phyloP scores from a whole-genome alignment of 441 rosid genomes.

The Syzygium malaccense region DNA sequence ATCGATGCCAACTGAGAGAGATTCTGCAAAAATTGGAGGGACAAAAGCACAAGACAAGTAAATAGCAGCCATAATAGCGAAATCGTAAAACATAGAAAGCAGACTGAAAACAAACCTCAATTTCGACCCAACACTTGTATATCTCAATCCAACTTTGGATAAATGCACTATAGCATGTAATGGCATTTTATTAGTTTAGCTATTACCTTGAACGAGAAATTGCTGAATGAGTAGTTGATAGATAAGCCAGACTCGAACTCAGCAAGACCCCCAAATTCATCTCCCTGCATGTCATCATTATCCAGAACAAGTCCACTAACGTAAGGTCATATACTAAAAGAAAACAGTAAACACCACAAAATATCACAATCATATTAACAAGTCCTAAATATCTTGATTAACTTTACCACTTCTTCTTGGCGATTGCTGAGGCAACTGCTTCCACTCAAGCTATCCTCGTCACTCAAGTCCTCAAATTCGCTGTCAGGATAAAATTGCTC shows the following conservation, averaged over 20 bases:
- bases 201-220: conserved; percentile 94
- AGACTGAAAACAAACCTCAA: not conserved
- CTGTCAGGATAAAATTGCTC: conserved; percentile 55
- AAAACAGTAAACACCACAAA: not conserved
- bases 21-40: conserved; percentile 36
- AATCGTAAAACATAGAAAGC: not conserved
- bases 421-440: conserved; percentile 72
- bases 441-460: conserved; percentile 83
- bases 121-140: not conserved
- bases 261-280: conserved; percentile 64
- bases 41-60: not conserved
- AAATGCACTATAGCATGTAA: not conserved
- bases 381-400: not conserved
- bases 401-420: conserved; percentile 82
- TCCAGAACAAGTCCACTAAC: not conserved
- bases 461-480: conserved; percentile 84
- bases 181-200: not conserved
- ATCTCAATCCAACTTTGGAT: not conserved
- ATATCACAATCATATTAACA: not conserved
- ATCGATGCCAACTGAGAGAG: conserved; percentile 96
- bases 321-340: not conserved
- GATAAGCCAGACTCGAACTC: conserved; percentile 70
- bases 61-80: not conserved
- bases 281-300: conserved; percentile 45
- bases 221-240: conserved; percentile 91